phyloP scores from a whole-genome alignment of 2,329 filamentous ascomycete genomes.

The Rachicladosporium sp. region DNA sequence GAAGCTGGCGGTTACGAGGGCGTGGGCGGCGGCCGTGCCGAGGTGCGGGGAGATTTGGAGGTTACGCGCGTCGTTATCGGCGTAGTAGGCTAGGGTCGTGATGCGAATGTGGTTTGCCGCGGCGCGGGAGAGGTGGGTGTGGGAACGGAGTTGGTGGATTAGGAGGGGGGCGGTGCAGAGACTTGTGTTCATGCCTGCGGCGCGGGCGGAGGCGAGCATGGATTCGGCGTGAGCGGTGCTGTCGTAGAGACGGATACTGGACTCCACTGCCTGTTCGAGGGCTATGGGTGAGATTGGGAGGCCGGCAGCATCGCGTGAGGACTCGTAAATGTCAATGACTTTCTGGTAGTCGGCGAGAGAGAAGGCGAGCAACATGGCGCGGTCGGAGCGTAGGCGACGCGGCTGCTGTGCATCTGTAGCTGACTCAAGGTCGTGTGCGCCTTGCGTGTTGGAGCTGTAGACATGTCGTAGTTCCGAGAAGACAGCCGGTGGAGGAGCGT shows the following conservation, averaged over 20 bases:
- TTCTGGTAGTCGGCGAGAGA: constrained; percentile 10
- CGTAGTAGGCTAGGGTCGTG: constrained; percentile 19
- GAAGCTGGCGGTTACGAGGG: constrained; percentile 15
- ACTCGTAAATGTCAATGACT: constrained; percentile 16
- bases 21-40: constrained; percentile 18
- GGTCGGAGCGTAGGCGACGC: too few species aligned
- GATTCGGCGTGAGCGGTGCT: constrained; percentile 11
- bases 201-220: constrained; percentile 13
- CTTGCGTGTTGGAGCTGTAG: too few species aligned
- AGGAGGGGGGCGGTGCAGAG: constrained; percentile 18
- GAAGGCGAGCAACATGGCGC: constrained; percentile 14
- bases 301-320: constrained; percentile 10
- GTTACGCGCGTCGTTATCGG: constrained; percentile 17
- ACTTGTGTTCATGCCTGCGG: constrained; percentile 20
- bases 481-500: too few species aligned
- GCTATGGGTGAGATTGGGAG: constrained; percentile 15
- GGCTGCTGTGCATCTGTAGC: too few species aligned
- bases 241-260: constrained; percentile 14
- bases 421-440: too few species aligned
- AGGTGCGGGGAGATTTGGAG: constrained; percentile 16
- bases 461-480: too few species aligned
- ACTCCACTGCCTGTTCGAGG: constrained; percentile 20
- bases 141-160: constrained; percentile 14
- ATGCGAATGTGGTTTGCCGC: constrained; percentile 10
- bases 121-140: constrained; percentile 3